Conservation (phyloP, 176 grass and related monocot genomes). For the Paspalum notatum region DNA sequence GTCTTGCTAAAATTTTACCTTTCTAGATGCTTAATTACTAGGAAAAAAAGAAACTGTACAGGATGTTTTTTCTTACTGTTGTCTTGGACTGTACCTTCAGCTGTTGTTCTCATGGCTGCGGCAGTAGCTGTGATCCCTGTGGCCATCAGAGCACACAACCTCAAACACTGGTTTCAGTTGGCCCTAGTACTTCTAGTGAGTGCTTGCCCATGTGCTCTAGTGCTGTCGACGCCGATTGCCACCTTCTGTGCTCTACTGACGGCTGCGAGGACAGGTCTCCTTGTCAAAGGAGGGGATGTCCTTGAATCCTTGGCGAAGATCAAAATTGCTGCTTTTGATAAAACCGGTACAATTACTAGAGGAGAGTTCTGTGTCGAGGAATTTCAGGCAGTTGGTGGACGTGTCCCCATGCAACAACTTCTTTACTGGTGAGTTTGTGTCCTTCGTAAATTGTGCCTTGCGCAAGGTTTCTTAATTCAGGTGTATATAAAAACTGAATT, state of each 20-base stretch:
- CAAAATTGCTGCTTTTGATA: constrained; percentile 86
- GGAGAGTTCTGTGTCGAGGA: constrained; percentile 83
- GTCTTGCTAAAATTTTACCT: not conserved
- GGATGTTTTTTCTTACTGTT: constrained; percentile 27
- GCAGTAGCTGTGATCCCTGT: constrained; percentile 73
- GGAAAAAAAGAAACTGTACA: not conserved
- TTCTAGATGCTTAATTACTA: not conserved
- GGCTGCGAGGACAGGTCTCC: constrained; percentile 71
- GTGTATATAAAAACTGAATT: constrained; percentile 12
- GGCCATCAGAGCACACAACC: constrained; percentile 42
- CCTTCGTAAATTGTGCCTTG: not conserved
- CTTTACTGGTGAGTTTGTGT: constrained; percentile 60
- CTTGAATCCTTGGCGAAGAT: constrained; percentile 75
- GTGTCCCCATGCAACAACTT: constrained; percentile 54
- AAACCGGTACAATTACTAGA: constrained; percentile 93
- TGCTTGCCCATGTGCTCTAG: constrained; percentile 88
- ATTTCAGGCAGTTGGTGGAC: constrained; percentile 46
- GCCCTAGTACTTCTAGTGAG: constrained; percentile 91
- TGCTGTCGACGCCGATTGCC: constrained; percentile 89
- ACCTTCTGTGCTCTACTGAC: constrained; percentile 90
- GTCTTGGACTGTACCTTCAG: constrained; percentile 56
- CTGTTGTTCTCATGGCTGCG: constrained; percentile 67
- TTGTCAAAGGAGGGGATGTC: constrained; percentile 95
- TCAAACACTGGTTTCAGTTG: constrained; percentile 65
- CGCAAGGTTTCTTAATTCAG: not conserved